These are phyloP conservation scores for Neoboletus subvelutipes DNA, from an alignment of 768 basidiomycete species.

Conservation along the genomic window DNA sequence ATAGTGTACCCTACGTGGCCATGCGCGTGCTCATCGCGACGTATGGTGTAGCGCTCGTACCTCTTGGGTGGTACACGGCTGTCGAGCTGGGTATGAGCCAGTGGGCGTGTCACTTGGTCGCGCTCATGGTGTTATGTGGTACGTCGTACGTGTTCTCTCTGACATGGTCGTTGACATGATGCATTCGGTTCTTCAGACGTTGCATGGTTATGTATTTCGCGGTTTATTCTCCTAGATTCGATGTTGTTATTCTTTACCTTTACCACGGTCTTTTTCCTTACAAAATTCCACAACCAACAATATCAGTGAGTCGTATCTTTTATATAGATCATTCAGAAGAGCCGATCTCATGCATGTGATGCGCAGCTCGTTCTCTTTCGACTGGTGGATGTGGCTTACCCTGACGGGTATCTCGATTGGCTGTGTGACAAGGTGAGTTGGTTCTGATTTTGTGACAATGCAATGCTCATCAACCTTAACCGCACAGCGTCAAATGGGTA, in stretches of 20 bases:
- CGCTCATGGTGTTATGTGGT: constrained; percentile 93
- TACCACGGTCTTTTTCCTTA: constrained; percentile 90
- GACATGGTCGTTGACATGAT: background rate
- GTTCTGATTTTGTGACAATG: background rate
- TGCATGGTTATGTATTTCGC: constrained; percentile 94
- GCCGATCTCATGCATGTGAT: constrained; percentile 8
- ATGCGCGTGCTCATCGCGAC: constrained; percentile 95
- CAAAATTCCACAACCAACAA: constrained; percentile 97
- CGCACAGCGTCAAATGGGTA: constrained; percentile 85
- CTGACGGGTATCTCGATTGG: constrained; percentile 95
- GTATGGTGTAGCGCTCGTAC: constrained; percentile 95
- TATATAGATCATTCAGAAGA: background rate
- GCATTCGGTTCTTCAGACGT: constrained; percentile 58
- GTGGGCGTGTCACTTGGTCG: constrained; percentile 88
- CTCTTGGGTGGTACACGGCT: constrained; percentile 95
- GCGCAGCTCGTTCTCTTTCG: constrained; percentile 82
- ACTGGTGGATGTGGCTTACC: constrained; percentile 98
- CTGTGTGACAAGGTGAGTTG: constrained; percentile 78
- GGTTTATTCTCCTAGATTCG: constrained; percentile 96
- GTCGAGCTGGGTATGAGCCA: constrained; percentile 90
- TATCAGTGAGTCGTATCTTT: constrained; percentile 63
- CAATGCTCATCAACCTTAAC: background rate
- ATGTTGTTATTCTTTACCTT: constrained; percentile 99
- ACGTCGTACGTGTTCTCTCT: constrained; percentile 26
- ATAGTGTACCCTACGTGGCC: constrained; percentile 83